Conservation (phyloP, 2,329 filamentous ascomycete species). For the Botrytis squamosa region DNA sequence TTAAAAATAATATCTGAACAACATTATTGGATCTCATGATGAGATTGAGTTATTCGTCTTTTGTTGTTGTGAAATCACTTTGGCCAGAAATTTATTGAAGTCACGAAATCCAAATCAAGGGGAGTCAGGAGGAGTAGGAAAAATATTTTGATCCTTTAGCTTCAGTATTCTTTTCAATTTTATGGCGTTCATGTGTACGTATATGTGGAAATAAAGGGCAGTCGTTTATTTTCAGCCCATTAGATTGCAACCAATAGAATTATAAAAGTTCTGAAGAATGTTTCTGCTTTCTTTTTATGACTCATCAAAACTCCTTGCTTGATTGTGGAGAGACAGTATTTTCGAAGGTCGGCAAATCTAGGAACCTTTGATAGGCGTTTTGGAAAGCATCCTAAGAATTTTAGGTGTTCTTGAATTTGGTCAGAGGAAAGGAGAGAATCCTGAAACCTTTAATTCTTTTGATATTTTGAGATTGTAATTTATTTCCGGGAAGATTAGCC, state of each 20-base stretch:
- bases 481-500: too few relatives aligned
- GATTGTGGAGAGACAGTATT: background rate
- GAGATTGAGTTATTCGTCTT: background rate
- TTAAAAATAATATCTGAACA: conserved; percentile 3
- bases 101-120: background rate
- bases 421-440: too few relatives aligned
- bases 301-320: conserved; percentile 7
- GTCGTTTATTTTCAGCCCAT: background rate
- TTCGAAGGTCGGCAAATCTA: too few relatives aligned
- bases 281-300: background rate
- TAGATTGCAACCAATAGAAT: background rate
- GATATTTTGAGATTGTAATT: too few relatives aligned
- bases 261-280: background rate
- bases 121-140: background rate
- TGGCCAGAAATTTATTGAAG: background rate
- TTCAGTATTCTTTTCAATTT: background rate
- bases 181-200: background rate
- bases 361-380: background rate
- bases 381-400: background rate
- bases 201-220: conserved; percentile 8
- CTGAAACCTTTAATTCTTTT: too few relatives aligned
- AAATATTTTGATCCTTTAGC: background rate
- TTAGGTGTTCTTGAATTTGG: background rate
- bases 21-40: conserved; percentile 14
- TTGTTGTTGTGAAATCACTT: background rate